Evolutionary conservation across 2,329 filamentous ascomycete species (phyloP).

Genomic region (Polychaeton citri): DNA sequence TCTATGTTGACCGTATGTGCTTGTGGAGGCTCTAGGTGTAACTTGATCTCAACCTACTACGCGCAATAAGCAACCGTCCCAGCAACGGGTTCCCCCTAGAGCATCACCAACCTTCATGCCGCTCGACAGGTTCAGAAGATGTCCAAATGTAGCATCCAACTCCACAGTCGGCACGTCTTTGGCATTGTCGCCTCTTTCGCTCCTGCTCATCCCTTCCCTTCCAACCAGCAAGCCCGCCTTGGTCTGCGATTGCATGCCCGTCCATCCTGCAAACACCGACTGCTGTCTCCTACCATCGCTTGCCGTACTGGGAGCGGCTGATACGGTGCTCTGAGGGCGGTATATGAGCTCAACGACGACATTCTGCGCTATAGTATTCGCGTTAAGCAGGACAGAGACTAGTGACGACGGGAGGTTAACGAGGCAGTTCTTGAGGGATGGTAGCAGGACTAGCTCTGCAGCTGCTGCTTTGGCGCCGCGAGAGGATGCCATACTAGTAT

Average conservation of each 20-base stretch:
- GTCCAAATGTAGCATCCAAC: slow-evolving; percentile 73
- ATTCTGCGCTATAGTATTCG: slow-evolving; percentile 91
- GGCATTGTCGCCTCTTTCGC: slow-evolving; percentile 48
- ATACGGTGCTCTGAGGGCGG: slow-evolving; percentile 34
- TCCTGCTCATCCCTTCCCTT: slow-evolving; percentile 51
- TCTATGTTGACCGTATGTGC: slow-evolving; percentile 96
- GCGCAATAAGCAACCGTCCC: slow-evolving; percentile 14
- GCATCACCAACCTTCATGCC: slow-evolving; percentile 57
- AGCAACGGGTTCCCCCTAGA: slow-evolving; percentile 19
- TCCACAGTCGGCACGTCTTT: slow-evolving; percentile 70
- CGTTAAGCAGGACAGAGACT: slow-evolving; percentile 71
- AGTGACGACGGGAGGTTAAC: slow-evolving; percentile 82
- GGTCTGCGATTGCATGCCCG: slow-evolving; percentile 90
- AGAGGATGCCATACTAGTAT: not conserved
- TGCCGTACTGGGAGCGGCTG: slow-evolving; percentile 21
- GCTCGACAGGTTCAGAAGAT: slow-evolving; percentile 61
- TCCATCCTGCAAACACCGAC: slow-evolving; percentile 88
- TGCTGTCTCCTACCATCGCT: slow-evolving; percentile 28
- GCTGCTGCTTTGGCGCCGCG: slow-evolving; percentile 1
- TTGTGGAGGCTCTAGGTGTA: slow-evolving; percentile 82
- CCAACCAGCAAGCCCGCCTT: slow-evolving; percentile 59
- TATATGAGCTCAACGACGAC: slow-evolving; percentile 86
- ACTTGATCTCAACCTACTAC: slow-evolving; percentile 42
- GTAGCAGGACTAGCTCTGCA: slow-evolving; percentile 73
- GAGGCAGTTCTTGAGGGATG: slow-evolving; percentile 76